Percentiles rank a stretch among this genome's conserved stretches.
phyloP scores from a whole-genome alignment of 345 rosid species.

The Pugionium dolabratum region DNA sequence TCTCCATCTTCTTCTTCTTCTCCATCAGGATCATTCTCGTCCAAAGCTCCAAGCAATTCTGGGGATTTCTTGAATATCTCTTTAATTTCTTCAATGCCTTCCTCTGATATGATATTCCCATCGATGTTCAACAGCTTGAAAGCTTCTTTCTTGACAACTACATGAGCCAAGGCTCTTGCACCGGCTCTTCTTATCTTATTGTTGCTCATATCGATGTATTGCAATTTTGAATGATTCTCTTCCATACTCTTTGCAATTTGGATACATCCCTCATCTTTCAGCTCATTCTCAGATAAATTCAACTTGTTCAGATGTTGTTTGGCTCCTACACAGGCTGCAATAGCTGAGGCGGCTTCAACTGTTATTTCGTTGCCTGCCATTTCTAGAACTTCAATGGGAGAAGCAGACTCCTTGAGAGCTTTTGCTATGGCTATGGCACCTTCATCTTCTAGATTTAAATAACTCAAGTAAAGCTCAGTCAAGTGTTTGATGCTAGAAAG shows the following conservation, averaged over 20 bases:
- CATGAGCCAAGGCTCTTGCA: constrained; percentile 62
- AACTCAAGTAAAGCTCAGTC: constrained; percentile 77
- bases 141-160: constrained; percentile 58
- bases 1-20: constrained; percentile 60
- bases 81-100: constrained; percentile 79
- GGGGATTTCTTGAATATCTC: constrained; percentile 69
- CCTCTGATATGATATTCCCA: constrained; percentile 76
- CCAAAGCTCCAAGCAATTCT: constrained; percentile 62
- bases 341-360: constrained; percentile 55
- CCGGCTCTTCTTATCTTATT: constrained; percentile 70
- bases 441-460: constrained; percentile 81
- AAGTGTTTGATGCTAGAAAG: constrained; percentile 56
- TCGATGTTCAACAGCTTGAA: constrained; percentile 69
- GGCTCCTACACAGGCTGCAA: constrained; percentile 61
- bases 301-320: constrained; percentile 64
- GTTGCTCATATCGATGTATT: constrained; percentile 65
- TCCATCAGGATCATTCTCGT: constrained; percentile 90
- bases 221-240: constrained; percentile 53
- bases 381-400: constrained; percentile 68
- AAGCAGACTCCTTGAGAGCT: constrained; percentile 69
- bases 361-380: constrained; percentile 95
- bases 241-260: constrained; percentile 64
- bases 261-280: constrained; percentile 77
- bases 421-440: constrained; percentile 64
- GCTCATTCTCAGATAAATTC: constrained; percentile 88